Evolutionary conservation across 2,329 filamentous ascomycete genomes (phyloP).

Genomic region (Gnomoniopsis sp.): DNA sequence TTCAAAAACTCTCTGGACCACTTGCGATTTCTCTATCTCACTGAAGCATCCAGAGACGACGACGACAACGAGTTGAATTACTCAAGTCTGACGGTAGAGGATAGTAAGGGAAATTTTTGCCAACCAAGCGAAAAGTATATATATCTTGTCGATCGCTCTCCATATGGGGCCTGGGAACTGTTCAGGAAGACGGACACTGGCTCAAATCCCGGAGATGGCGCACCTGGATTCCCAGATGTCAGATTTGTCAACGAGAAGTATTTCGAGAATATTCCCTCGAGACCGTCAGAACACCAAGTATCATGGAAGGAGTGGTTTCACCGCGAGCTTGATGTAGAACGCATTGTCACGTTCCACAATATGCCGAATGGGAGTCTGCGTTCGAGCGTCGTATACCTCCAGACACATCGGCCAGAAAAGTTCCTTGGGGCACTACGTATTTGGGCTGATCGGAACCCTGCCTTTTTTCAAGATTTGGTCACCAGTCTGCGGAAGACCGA

Average conservation of each 20-base stretch:
- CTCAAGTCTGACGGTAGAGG: neutral
- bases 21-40: constrained; percentile 22
- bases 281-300: neutral
- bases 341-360: no score
- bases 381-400: no score
- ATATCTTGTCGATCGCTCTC: constrained; percentile 17
- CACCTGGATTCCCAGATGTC: neutral
- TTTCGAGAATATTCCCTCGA: constrained; percentile 10
- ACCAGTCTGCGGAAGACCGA: neutral
- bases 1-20: constrained; percentile 14
- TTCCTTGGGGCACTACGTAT: constrained; percentile 17
- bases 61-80: neutral
- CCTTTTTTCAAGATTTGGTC: constrained; percentile 1
- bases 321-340: neutral
- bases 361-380: no score
- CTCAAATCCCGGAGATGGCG: constrained; percentile 11
- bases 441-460: neutral
- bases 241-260: constrained; percentile 18
- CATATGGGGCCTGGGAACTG: constrained; percentile 19
- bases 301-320: constrained; percentile 17
- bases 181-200: constrained; percentile 1
- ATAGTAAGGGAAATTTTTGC: neutral
- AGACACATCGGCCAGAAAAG: constrained; percentile 17
- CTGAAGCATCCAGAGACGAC: neutral
- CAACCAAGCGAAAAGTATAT: neutral